A percentile compares a stretch with the other conserved stretches of the same genome.
These are phyloP conservation scores for Lolium rigidum DNA, from an alignment of 176 grass and related monocot species.

Conservation along the genomic window DNA sequence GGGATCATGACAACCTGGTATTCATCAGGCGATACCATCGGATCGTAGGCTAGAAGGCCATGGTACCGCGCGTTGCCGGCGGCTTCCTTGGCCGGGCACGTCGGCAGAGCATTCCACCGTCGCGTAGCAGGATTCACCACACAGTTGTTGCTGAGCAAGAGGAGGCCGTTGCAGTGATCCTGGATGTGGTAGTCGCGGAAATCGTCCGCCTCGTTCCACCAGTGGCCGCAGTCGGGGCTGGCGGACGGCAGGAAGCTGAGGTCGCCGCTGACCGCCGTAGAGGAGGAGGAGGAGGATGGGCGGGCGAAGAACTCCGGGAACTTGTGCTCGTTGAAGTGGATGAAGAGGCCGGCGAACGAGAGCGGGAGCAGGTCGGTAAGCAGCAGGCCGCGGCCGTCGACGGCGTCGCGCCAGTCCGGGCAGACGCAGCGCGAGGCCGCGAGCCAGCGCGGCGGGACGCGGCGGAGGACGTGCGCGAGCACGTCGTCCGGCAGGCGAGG, in stretches of 20 bases:
- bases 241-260: neutral
- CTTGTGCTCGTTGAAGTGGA: neutral
- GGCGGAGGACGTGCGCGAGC: neutral
- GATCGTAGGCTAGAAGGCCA: neutral
- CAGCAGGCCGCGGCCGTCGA: neutral
- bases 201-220: neutral
- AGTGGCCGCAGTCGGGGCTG: neutral
- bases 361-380: neutral
- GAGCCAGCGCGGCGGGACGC: neutral
- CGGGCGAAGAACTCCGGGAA: neutral
- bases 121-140: neutral
- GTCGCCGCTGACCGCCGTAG: neutral
- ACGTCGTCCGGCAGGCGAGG: neutral
- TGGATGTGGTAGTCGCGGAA: neutral
- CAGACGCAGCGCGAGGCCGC: neutral
- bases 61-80: neutral
- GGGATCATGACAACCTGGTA: neutral
- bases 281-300: neutral
- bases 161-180: neutral
- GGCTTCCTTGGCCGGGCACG: neutral
- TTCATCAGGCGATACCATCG: neutral
- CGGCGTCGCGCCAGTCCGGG: neutral
- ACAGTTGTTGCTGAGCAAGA: neutral
- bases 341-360: neutral
- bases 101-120: neutral